Conservation (phyloP, 768 basidiomycete genomes). For the Lactifluus subvellereus region DNA sequence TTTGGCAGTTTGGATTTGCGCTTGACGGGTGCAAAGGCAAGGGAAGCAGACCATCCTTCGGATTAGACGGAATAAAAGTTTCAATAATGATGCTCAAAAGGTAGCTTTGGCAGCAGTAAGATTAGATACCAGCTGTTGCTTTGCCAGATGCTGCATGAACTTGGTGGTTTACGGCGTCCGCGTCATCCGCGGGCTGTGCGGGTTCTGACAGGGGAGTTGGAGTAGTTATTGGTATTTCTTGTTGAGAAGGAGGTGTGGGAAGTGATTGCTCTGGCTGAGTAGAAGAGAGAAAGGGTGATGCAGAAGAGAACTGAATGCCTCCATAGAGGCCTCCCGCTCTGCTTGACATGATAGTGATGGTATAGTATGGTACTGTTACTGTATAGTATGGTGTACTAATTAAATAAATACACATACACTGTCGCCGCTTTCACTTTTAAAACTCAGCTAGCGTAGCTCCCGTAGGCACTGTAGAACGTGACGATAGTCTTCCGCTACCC, state of each 20-base stretch:
- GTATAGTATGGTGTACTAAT: background rate
- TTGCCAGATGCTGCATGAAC: slow-evolving; percentile 37
- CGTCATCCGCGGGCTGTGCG: slow-evolving; percentile 28
- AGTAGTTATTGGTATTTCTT: slow-evolving; percentile 26
- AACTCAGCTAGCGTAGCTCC: slow-evolving; percentile 6
- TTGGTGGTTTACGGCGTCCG: slow-evolving; percentile 25
- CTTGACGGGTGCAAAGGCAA: slow-evolving; percentile 76
- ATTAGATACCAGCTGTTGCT: slow-evolving; percentile 52
- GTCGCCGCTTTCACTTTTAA: background rate
- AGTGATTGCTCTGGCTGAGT: slow-evolving; percentile 36
- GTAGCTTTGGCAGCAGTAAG: slow-evolving; percentile 37
- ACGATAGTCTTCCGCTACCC: slow-evolving; percentile 34
- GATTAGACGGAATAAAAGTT: slow-evolving; percentile 25
- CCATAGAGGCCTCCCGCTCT: slow-evolving; percentile 83
- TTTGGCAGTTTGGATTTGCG: slow-evolving; percentile 53
- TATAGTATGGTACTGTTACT: background rate
- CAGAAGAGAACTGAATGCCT: slow-evolving; percentile 78
- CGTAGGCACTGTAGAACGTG: slow-evolving; percentile 35
- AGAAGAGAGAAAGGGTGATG: slow-evolving; percentile 46
- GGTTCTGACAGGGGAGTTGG: slow-evolving; percentile 28
- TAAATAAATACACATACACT: background rate
- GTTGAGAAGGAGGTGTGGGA: slow-evolving; percentile 26
- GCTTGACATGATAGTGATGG: slow-evolving; percentile 51
- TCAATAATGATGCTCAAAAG: slow-evolving; percentile 20
- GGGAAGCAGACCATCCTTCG: slow-evolving; percentile 83